phyloP scores from a whole-genome alignment of 805 yeast genomes.

The Candida quercuum region DNA sequence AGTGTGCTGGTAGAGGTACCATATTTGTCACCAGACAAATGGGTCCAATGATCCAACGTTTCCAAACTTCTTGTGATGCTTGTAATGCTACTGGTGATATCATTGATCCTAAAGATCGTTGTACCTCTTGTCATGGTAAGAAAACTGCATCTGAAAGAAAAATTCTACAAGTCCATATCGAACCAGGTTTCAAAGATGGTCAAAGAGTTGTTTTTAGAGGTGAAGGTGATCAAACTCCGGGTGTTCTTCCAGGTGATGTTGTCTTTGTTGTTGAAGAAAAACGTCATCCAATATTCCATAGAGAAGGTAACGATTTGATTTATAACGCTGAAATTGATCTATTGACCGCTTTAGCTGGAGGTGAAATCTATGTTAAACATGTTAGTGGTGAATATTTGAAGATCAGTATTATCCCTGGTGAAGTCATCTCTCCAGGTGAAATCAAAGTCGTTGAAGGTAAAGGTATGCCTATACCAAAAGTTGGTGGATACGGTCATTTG shows the following conservation, averaged over 20 bases:
- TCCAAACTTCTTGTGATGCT: slow-evolving; percentile 88
- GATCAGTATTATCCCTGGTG: slow-evolving; percentile 82
- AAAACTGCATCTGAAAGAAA: slow-evolving; percentile 85
- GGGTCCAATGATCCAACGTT: slow-evolving; percentile 99
- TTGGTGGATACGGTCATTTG: slow-evolving; percentile 85
- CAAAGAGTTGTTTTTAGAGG: slow-evolving; percentile 88
- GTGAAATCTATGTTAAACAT: slow-evolving; percentile 82
- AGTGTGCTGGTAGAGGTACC: slow-evolving; percentile 90
- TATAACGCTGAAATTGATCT: slow-evolving; percentile 86
- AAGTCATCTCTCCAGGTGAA: slow-evolving; percentile 80
- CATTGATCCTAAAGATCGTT: slow-evolving; percentile 79
- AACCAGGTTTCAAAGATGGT: slow-evolving; percentile 95
- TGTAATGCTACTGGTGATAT: slow-evolving; percentile 93
- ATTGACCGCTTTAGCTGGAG: slow-evolving; percentile 95
- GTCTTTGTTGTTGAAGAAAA: slow-evolving; percentile 87
- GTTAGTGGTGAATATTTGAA: slow-evolving; percentile 89
- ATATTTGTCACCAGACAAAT: slow-evolving; percentile 92
- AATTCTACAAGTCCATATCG: slow-evolving; percentile 88
- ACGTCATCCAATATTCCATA: slow-evolving; percentile 74
- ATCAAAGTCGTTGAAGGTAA: slow-evolving; percentile 81
- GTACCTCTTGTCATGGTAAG: slow-evolving; percentile 84
- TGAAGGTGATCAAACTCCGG: slow-evolving; percentile 97
- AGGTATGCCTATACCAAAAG: slow-evolving; percentile 96
- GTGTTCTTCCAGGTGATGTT: slow-evolving; percentile 94
- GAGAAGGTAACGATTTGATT: slow-evolving; percentile 85